Evolutionary conservation across 495 filamentous ascomycete species (phyloP).

Genomic region (Elaphomyces granulatus): DNA sequence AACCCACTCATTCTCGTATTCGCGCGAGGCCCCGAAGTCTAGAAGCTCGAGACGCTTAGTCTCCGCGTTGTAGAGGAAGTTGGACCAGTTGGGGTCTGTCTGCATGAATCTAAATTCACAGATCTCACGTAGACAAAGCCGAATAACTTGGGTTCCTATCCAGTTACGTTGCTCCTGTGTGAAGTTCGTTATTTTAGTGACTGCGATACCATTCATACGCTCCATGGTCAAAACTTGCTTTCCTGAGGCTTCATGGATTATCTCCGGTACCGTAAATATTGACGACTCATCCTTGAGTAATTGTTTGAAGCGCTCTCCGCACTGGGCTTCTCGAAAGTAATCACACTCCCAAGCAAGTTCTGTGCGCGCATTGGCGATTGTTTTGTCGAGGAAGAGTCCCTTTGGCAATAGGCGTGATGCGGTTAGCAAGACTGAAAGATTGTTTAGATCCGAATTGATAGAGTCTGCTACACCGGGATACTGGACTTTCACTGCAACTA

Average conservation of each 20-base stretch:
- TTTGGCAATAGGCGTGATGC: slow-evolving; percentile 81
- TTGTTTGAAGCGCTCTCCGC: slow-evolving; percentile 54
- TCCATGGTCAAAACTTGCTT: slow-evolving; percentile 88
- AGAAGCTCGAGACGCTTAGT: slow-evolving; percentile 73
- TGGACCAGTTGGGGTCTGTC: slow-evolving; percentile 99
- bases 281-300: slow-evolving; percentile 55
- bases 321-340: slow-evolving; percentile 76
- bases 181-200: slow-evolving; percentile 65
- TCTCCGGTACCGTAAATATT: slow-evolving; percentile 63
- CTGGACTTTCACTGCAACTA: slow-evolving; percentile 90
- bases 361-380: slow-evolving; percentile 87
- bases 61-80: slow-evolving; percentile 76
- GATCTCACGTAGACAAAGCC: slow-evolving; percentile 86
- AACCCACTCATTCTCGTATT: slow-evolving; percentile 70
- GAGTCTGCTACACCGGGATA: slow-evolving; percentile 94
- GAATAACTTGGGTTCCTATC: slow-evolving; percentile 79
- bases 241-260: slow-evolving; percentile 68
- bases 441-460: slow-evolving; percentile 90
- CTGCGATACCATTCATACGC: slow-evolving; percentile 72
- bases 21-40: slow-evolving; percentile 87
- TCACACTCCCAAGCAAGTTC: slow-evolving; percentile 97
- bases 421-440: slow-evolving; percentile 76
- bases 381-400: slow-evolving; percentile 89
- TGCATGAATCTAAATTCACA: slow-evolving; percentile 95
- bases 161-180: slow-evolving; percentile 76